Evolutionary conservation across 768 basidiomycete species (phyloP), one percentile per base, ranked within the genome.

Genomic region (Naganishia vishniacii): DNA sequence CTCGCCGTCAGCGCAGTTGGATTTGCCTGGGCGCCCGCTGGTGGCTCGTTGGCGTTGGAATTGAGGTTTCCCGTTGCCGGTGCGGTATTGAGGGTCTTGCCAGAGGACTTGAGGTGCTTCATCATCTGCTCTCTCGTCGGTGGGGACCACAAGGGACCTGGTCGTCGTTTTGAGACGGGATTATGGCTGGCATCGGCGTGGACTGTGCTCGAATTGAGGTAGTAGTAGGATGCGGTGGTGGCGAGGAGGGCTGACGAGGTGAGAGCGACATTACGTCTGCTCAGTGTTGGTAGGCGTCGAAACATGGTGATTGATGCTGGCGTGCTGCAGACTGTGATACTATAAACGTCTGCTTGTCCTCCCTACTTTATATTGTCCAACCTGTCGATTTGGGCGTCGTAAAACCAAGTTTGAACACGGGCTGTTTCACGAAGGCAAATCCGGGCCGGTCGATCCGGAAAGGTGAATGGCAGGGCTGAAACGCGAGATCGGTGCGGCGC

Each of bases 61-160:
- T 56, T 56, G 7, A 4, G 23, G 25, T 58, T n/a, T 18, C 46
- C 48, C 16, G 46, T 40, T 28, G 58, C 51, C 7, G 63, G 46
- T 23, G 45, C 42, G 25, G 32, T 25, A 7, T 47, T 42, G 18
- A 66, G 34, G 13, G 51, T 58, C 51, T 61, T 61, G 34, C 77
- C 78, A 3, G 75, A 75, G 6, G 70, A 71, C 62, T 69, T 72
- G 62, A 79, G 71, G 64, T 77, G 71, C 20, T 71, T 72, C 20
- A 79, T 62, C 76, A 72, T 73, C 72, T 71, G 80, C 78, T 48
- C 65, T 51, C 77, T 70, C 34, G 76, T 71, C 20, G 77, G 78
- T 29, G 78, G 77, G 11, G 75, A 71, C 78, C 77, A 78, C 69
- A 79, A 69, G 61, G 78, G 77, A 11, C 73, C 74, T 11, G 78